Evolutionary conservation across 208 protist genomes (phyloP).

Genomic region (Leishmania turanica): DNA sequence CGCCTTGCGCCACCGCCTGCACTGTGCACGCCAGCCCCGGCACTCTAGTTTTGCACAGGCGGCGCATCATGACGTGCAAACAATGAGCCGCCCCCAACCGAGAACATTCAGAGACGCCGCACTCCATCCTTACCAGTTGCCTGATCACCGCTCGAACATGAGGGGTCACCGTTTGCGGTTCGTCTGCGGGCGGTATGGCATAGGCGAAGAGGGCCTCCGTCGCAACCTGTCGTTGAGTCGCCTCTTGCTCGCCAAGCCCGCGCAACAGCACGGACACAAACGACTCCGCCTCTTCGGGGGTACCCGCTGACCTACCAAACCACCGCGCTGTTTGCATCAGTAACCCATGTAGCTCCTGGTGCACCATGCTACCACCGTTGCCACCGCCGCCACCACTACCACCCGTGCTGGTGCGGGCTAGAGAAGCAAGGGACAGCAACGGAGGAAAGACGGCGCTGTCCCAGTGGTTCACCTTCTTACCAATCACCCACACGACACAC

Average conservation of each 20-base stretch:
- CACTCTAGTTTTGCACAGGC: neutral
- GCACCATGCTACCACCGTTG: slow-evolving; percentile 8
- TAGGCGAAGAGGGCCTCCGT: slow-evolving; percentile 24
- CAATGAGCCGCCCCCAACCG: slow-evolving; percentile 14
- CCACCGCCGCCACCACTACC: slow-evolving; percentile 22
- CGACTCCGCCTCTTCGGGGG: neutral
- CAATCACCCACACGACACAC: slow-evolving; percentile 73
- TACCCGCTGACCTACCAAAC: neutral
- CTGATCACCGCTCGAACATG: slow-evolving; percentile 1
- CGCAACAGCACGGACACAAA: slow-evolving; percentile 11
- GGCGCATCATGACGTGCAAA: neutral
- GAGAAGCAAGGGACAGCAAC: slow-evolving; percentile 40
- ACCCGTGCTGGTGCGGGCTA: slow-evolving; percentile 37
- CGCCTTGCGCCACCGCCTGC: neutral
- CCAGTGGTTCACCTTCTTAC: slow-evolving; percentile 38
- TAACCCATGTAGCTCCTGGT: slow-evolving; percentile 1
- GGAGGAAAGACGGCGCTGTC: slow-evolving; percentile 52
- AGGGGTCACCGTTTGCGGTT: neutral
- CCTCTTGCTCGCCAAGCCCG: slow-evolving; percentile 11
- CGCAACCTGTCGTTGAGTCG: slow-evolving; percentile 15
- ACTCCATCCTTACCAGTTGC: slow-evolving; percentile 7
- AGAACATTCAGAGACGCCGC: neutral
- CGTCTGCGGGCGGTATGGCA: slow-evolving; percentile 10
- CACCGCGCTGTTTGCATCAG: slow-evolving; percentile 16
- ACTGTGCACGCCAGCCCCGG: neutral